Conservation (phyloP, 345 rosid species). For the Citrus hindsii region DNA sequence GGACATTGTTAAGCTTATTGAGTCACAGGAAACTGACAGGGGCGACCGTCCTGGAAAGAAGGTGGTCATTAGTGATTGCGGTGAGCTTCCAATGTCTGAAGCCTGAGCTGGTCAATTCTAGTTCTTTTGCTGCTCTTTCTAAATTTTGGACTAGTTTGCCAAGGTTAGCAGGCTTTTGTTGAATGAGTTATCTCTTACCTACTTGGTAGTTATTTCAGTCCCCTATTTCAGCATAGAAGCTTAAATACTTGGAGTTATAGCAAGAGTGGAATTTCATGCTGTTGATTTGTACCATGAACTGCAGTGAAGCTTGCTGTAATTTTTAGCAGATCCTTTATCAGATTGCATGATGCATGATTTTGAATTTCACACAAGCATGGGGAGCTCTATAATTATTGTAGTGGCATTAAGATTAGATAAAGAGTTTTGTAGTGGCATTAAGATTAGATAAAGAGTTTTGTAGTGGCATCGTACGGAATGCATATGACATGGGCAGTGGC, state of each 20-base stretch:
- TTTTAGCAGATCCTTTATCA: neutral
- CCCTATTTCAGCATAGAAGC: slow-evolving; percentile 6
- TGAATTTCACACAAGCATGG: neutral
- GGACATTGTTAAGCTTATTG: slow-evolving; percentile 74
- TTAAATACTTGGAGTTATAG: neutral
- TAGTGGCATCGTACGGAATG: too few relatives aligned
- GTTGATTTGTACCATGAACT: neutral
- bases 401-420: neutral
- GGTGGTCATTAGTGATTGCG: slow-evolving; percentile 79
- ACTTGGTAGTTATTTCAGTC: neutral
- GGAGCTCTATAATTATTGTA: neutral
- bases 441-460: too few relatives aligned
- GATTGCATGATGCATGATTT: neutral
- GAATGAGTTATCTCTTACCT: neutral
- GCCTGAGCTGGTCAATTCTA: slow-evolving; percentile 25
- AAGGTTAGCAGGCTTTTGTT: neutral
- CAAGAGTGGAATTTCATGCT: neutral
- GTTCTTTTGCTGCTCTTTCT: neutral
- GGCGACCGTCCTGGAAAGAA: slow-evolving; percentile 93
- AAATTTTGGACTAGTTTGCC: slow-evolving; percentile 5
- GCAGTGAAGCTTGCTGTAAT: neutral
- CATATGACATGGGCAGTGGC: too few relatives aligned
- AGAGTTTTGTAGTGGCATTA: neutral
- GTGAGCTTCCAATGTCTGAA: slow-evolving; percentile 77
- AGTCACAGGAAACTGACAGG: slow-evolving; percentile 86